Evolutionary conservation across 1,284 basidiomycete genomes (phyloP), one percentile per base, ranked within the genome.

Genomic region (Agroathelia rolfsii): DNA sequence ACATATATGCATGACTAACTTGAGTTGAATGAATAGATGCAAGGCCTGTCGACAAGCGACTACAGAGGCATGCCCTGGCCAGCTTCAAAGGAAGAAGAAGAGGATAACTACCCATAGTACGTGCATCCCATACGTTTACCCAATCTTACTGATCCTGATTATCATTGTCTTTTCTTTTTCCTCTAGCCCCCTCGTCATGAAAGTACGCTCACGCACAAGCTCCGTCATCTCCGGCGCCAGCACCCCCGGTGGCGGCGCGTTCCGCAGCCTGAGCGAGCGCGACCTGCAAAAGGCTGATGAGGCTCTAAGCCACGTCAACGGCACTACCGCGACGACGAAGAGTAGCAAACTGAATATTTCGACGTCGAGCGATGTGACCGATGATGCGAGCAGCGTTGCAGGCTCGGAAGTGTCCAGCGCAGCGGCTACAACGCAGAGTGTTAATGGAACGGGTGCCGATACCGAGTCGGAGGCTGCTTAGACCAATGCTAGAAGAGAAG

Each of bases 81-180:
- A 2, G 51, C 54, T 7, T 39, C 56, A 10, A 53, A 64, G 24
- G 84, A 87, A 15, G 92, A 93, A 29, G 89, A 94, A 38, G 88
- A 93, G 36, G 86, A 92, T 48, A 75, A 76, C 25, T 95, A 95
- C 62, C 88, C 87, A 4, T 93, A 92, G 82, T 86, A 50, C 36
- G 72, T 64, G 30, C 29, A 32, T 32, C 36, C 20, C 37, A 44
- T 44, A 40, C 47, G 32, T 44, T 48, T 31, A 8, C 28, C 44
- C 26, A 35, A 21, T 16, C 37, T 14, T 32, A 28, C 22, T 33
- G 12, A 12, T 20, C 30, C 12, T 30, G 26, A n/a, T 9, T 29
- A 22, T 3, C 8, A 28, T 46, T 49, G 10, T 21, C 41, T 18
- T 24, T 20, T 25, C 24, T 37, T 40, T 33, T 28, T 40, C 31